Base-by-base conservation (phyloP, 495 filamentous ascomycete species). In the Choiromyces venosus region DNA sequence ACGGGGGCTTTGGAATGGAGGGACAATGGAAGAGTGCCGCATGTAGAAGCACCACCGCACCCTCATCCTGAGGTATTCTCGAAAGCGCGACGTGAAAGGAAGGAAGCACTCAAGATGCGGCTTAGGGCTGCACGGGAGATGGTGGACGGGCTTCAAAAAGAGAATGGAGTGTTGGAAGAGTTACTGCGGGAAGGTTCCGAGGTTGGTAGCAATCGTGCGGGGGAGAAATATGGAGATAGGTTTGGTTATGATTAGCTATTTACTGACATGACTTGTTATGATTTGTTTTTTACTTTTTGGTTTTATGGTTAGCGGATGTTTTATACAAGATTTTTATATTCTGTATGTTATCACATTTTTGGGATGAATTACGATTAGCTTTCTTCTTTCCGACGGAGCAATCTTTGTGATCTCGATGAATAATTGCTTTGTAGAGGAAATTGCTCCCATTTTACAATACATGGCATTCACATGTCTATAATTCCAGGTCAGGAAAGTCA, bases 71-170 rank as follows among this genome's bases (percentile, higher is more conserved):
- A 76, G 66, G 65, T 65, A 10, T 61, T 71, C 46, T 72, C 69
- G 29, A 76, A 66, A 29, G 74, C 69, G 21, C 71, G 75, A 56
- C 72, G 67, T 35, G 75, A 77, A 40, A 74, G 66, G 14, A 77
- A 73, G 67, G 74, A 76, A 38, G 75, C 74, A 1, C 66, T 77
- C n/a, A 77, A 77, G 37, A 77, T 77, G 75, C 76, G 69, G 37
- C 37, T 77, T 29, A 69, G 65, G 42, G 75, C 74, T 12, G 76
- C 74, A 25, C 68, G 75, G 35, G 75, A 77, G 46, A 77, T 52
- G 69, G 74, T 77, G 9, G 75, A 77, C 16, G 74, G 75, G 9
- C 70, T 77, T 36, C 75, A 64, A 39, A 72, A 67, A 42, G 74
- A 77, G 65, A 77, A 77, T 36, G 75, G 74, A 10, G 74, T 77